Percentiles rank a stretch among this genome's conserved stretches.
These are phyloP conservation scores for Yamadazyma aaseri DNA, from an alignment of 1,139 yeast genomes.

Conservation along the genomic window DNA sequence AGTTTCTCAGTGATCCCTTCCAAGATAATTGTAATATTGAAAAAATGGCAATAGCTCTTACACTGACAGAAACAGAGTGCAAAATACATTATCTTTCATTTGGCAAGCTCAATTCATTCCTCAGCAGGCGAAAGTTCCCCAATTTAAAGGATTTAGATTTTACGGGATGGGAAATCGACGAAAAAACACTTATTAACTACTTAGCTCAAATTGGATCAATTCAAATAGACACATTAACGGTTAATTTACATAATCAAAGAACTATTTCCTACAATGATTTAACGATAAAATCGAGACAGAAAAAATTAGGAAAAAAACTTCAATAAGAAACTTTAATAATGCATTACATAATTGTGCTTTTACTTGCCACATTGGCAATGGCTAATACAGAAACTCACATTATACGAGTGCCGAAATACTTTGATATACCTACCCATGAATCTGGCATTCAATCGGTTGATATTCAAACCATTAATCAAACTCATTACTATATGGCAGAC, in stretches of 20 bases:
- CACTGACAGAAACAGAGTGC: conserved; percentile 8
- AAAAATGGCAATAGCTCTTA: conserved; percentile 19
- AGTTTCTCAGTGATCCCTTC: conserved; percentile 25
- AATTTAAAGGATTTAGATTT: conserved; percentile 19
- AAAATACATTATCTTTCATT: conserved; percentile 14
- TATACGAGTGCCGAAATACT: conserved; percentile 35
- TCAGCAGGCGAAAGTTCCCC: conserved; percentile 19
- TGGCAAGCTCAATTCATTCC: conserved; percentile 17
- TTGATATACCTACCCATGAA: conserved; percentile 28
- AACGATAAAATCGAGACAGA: no score
- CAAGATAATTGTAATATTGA: conserved; percentile 17
- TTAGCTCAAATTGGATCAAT: conserved; percentile 1
- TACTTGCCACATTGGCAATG: conserved; percentile 2
- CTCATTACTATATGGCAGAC: conserved; percentile 26
- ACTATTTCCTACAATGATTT: no score
- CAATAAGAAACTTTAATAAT: no score
- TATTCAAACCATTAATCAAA: conserved; percentile 19
- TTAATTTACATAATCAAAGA: no score
- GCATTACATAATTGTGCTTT: no score
- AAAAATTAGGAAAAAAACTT: no score
- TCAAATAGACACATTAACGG: conserved; percentile 1
- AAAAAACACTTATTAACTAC: conserved; percentile 4
- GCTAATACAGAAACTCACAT: conserved; percentile 43
- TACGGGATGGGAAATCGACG: conserved; percentile 23
- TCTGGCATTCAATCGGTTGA: conserved; percentile 3